These are phyloP conservation scores for Sphagnum fallax DNA, from an alignment of 228 moss, liverwort and hornwort species.

Conservation along the genomic window DNA sequence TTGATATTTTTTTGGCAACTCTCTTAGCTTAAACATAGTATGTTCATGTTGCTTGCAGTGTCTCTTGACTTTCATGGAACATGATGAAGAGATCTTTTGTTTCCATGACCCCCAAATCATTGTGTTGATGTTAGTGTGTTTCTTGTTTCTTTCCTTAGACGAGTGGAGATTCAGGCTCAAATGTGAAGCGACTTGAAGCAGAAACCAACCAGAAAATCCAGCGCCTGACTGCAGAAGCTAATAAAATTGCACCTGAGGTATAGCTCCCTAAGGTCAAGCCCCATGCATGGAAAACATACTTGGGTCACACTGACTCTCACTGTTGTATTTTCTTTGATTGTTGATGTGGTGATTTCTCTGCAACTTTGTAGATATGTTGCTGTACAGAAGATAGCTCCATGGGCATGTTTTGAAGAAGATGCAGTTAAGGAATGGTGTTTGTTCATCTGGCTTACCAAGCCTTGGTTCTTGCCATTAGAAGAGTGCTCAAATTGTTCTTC, in stretches of 20 bases:
- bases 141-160: conserved; percentile 19
- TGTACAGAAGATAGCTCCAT: neutral
- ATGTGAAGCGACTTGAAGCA: conserved; percentile 56
- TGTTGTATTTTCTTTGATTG: neutral
- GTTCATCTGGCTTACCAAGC: neutral
- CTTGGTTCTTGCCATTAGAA: neutral
- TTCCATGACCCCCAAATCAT: neutral
- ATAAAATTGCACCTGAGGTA: conserved; percentile 53
- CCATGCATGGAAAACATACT: neutral
- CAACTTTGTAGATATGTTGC: neutral
- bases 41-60: no score
- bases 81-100: neutral
- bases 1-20: no score
- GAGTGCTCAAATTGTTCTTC: neutral
- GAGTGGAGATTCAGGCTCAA: conserved; percentile 56
- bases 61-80: no score
- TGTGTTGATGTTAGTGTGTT: neutral
- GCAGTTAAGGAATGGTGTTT: neutral
- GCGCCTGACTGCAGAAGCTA: conserved; percentile 48
- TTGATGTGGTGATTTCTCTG: neutral
- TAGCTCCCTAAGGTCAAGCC: neutral
- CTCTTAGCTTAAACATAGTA: no score
- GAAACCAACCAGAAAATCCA: conserved; percentile 58
- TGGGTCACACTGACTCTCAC: neutral
- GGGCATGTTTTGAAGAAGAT: neutral